These are phyloP conservation scores for Acarospora socialis DNA, from an alignment of 2,329 filamentous ascomycete species.

Conservation along the genomic window DNA sequence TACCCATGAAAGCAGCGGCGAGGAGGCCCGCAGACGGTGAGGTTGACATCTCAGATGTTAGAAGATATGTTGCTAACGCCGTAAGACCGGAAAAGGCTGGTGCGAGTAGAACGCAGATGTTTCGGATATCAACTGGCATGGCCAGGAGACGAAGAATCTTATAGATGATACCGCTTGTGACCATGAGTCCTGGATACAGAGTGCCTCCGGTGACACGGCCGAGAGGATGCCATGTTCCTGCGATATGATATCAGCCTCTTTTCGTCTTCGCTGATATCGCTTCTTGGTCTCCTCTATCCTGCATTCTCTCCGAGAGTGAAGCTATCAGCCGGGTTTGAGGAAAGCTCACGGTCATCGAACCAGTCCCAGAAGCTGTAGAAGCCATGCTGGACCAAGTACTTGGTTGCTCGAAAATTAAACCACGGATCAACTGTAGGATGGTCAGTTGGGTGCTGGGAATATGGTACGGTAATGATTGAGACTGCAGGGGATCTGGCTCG, in stretches of 20 bases:
- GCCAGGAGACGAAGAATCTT: conserved; percentile 79
- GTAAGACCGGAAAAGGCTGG: conserved; percentile 90
- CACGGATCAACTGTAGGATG: conserved; percentile 73
- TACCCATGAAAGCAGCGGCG: conserved; percentile 92
- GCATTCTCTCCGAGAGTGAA: too few species aligned
- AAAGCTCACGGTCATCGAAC: conserved; percentile 79
- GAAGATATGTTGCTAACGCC: conserved; percentile 79
- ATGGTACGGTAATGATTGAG: conserved; percentile 11
- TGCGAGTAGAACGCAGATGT: conserved; percentile 93
- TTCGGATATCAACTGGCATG: conserved; percentile 92
- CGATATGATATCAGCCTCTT: conserved; percentile 12
- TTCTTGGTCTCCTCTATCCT: background rate
- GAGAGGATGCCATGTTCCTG: conserved; percentile 93
- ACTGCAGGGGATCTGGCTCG: background rate
- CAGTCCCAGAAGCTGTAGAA: conserved; percentile 99
- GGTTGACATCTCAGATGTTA: conserved; percentile 95
- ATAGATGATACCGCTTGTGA: conserved; percentile 94
- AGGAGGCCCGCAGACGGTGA: conserved; percentile 89
- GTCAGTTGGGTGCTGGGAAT: conserved; percentile 14
- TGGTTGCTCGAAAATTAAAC: conserved; percentile 99
- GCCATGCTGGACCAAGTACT: conserved; percentile 91
- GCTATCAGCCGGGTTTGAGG: too few species aligned
- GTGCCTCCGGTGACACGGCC: conserved; percentile 96
- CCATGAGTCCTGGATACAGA: conserved; percentile 97
- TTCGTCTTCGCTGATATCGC: conserved; percentile 4